phyloP scores from a whole-genome alignment of 345 rosid genomes.

The Capsella bursapastoris region DNA sequence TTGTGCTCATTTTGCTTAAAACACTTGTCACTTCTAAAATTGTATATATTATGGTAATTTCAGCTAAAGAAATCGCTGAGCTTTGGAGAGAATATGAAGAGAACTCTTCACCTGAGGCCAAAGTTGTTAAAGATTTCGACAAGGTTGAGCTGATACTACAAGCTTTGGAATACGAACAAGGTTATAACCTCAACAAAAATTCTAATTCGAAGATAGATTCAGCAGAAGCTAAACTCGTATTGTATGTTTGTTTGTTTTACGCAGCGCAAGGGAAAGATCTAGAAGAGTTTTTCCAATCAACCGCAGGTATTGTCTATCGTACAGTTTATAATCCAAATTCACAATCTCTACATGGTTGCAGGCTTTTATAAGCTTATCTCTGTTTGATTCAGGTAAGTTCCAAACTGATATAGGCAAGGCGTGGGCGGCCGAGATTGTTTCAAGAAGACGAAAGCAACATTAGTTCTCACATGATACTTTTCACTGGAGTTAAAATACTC shows the following conservation, averaged over 20 bases:
- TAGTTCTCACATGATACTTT: constrained; percentile 11
- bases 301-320: constrained; percentile 61
- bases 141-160: constrained; percentile 97
- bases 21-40: not conserved
- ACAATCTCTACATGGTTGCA: not conserved
- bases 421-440: constrained; percentile 81
- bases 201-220: not conserved
- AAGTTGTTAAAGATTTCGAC: constrained; percentile 93
- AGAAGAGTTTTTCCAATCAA: constrained; percentile 91
- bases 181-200: constrained; percentile 46
- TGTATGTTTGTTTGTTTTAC: constrained; percentile 21
- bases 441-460: constrained; percentile 61
- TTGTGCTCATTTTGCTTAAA: not conserved
- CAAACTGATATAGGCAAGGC: constrained; percentile 90
- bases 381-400: constrained; percentile 66
- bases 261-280: constrained; percentile 92
- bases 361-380: not conserved
- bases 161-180: constrained; percentile 92
- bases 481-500: not conserved
- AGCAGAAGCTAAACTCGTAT: constrained; percentile 37
- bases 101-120: constrained; percentile 88
- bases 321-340: not conserved
- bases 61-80: constrained; percentile 77
- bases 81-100: constrained; percentile 94
- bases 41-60: constrained; percentile 14